Base-by-base conservation (phyloP, 345 rosid genomes). In the Acer saccharum region DNA sequence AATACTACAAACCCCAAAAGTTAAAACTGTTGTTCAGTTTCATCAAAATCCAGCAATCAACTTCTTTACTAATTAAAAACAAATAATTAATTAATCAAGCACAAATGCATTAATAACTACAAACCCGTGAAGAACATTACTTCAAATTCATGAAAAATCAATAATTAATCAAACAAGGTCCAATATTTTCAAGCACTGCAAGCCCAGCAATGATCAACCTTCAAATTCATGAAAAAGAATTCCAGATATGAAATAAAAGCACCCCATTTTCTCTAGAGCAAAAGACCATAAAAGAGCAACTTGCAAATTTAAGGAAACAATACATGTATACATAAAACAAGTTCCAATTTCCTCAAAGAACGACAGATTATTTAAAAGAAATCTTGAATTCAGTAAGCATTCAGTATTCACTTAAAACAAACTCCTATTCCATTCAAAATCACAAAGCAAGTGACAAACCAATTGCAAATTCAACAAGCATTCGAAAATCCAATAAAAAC, bases 1-100 rank as follows among this genome's bases (percentile, higher is more conserved):
- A 65, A 35, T 61, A 20, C 64, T 27, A 64, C 65, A 60, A 69
- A 14, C 76, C 76, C 69, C 78, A 76, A 39, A 70, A 55, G 72
- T 20, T 63, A 21, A 44, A 35, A 44, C 4, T 43, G 35, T 3
- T 11, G 14, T 58, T 72, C n/a, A 58, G n/a, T 35, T 72, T 58
- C 12, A 58, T 20, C 29, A 20, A 23, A 73, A 11, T 55, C 61
- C 48, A 61, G 18, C n/a, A 55, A 55, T 18, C 41, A 62, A 23
- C 43, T 44, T 5, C 14, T 10, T 1, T 9, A 10, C 27, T 54
- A 61, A 52, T 20, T 4, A 43, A 21, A 61, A 62, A 14, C 35
- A 73, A 72, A 41, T 3, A 6, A 71, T 62, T 66, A 25, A 20
- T 14, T 54, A 55, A 55, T 32, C 50, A 71, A 32, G 2, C 75